These are phyloP conservation scores for Blastobotrys terrestris DNA, from an alignment of 805 yeast genomes.

Conservation along the genomic window DNA sequence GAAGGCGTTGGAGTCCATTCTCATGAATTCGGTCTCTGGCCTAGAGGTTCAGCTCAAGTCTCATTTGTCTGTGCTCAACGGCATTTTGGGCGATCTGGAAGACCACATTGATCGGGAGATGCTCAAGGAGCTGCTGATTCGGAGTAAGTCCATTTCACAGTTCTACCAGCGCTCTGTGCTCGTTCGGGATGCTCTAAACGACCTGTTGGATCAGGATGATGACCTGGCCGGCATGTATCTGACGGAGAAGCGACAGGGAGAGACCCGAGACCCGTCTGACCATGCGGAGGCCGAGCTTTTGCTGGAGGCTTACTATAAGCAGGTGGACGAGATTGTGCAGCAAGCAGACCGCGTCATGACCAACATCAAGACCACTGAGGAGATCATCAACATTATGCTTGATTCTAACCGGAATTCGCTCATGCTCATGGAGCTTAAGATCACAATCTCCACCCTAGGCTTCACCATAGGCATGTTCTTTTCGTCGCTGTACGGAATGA, in stretches of 20 bases:
- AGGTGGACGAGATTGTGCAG: conserved; percentile 89
- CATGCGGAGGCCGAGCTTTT: conserved; percentile 78
- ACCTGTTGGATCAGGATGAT: conserved; percentile 78
- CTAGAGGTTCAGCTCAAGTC: conserved; percentile 68
- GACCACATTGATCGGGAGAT: conserved; percentile 71
- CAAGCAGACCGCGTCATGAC: conserved; percentile 76
- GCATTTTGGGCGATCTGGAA: conserved; percentile 64
- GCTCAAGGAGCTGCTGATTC: conserved; percentile 63
- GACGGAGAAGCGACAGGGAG: conserved; percentile 40
- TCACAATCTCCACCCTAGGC: conserved; percentile 78
- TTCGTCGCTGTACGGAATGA: conserved; percentile 96
- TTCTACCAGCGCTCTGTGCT: conserved; percentile 71
- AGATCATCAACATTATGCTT: conserved; percentile 81
- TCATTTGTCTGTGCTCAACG: conserved; percentile 53
- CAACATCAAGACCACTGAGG: conserved; percentile 87
- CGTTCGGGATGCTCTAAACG: conserved; percentile 77
- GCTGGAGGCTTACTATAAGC: conserved; percentile 82
- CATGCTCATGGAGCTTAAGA: conserved; percentile 78
- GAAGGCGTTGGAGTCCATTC: conserved; percentile 73
- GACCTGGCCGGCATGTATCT: conserved; percentile 76
- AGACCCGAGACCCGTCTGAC: conserved; percentile 31
- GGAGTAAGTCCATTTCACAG: conserved; percentile 62
- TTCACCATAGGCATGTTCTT: conserved; percentile 76
- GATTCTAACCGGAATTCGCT: conserved; percentile 88
- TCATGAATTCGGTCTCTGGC: conserved; percentile 72